Base-by-base conservation (phyloP, 78 protist species). In the Dictyostelium purpureum region DNA sequence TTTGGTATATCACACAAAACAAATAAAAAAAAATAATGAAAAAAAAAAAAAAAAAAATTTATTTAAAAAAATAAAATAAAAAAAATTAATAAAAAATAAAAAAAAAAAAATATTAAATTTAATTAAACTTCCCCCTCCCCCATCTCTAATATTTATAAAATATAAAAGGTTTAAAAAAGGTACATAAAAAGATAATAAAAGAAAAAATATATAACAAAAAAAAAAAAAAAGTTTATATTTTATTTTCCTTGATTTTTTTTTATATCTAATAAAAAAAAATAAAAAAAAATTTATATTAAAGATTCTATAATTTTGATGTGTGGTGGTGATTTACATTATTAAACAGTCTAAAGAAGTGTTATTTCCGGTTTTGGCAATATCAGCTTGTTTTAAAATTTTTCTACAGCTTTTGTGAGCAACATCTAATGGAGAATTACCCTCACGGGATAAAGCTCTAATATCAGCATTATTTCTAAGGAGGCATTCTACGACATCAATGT, bases 331-430 rank as follows among this genome's bases (percentile, higher is more conserved):
- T 75, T 75, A 75, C 81, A 75, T 75, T 31, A 75, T 75, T 75
- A 33, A n/a, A 35, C 81, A 75, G 35, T 75, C 66, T 21, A 33
- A 18, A 31, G 56, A 33, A 51, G 54, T 31, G 28, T 38, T 38
- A 31, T 33, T 31, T 35, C 81, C 66, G 7, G 54, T 38, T 51
- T n/a, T 51, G 1, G 61, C 52, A 35, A n/a, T 21, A 52, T 75
- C 81, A 19, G 37, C 37, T 51, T 75, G 81, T 73, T 85, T 85
- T 56, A 85, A 45, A n/a, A 74, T 5, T 40, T 85, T 85, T 31
- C 59, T 85, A 11, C 71, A 81, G 33, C 71, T 85, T 38, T 85
- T 85, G 33, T 85, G 92, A 35, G 92, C 92, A 0, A 85, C 63
- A 59, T 85, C 92, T 4, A 73, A 26, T 21, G 82, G 82, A 21